phyloP scores from a whole-genome alignment of 164 flowering plant genomes.

The Kalanchoe fedtschenkoi region DNA sequence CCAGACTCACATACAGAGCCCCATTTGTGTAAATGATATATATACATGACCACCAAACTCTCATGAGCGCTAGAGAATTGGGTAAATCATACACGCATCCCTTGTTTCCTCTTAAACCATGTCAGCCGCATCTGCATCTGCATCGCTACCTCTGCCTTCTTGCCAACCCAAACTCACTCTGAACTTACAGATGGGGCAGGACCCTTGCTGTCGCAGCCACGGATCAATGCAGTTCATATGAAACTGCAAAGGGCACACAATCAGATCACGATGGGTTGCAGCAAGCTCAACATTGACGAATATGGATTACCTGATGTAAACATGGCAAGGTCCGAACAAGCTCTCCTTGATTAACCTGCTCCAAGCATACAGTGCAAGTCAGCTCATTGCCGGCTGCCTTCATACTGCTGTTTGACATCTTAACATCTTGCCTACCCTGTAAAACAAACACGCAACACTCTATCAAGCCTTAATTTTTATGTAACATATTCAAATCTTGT shows the following conservation, averaged over 20 bases:
- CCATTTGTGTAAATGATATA: not conserved
- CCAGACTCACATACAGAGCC: not conserved
- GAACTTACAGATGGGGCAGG: slow-evolving; percentile 63
- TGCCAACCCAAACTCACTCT: slow-evolving; percentile 40
- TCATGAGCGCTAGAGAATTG: not conserved
- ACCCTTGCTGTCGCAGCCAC: slow-evolving; percentile 64
- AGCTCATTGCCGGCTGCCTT: slow-evolving; percentile 51
- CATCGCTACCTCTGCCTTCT: slow-evolving; percentile 25
- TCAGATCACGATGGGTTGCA: not conserved
- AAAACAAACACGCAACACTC: not conserved
- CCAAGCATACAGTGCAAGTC: slow-evolving; percentile 85
- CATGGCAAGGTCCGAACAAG: slow-evolving; percentile 82
- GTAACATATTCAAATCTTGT: not conserved
- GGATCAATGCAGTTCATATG: slow-evolving; percentile 63
- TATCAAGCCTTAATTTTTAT: not conserved
- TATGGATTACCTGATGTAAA: slow-evolving; percentile 60
- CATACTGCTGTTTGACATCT: slow-evolving; percentile 22
- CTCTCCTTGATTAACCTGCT: slow-evolving; percentile 74
- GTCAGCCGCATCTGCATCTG: slow-evolving; percentile 27
- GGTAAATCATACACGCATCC: not conserved
- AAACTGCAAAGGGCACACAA: slow-evolving; percentile 29
- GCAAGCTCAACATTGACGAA: not conserved
- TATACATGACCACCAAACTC: not conserved
- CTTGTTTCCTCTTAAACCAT: slow-evolving; percentile 24
- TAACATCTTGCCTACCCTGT: slow-evolving; percentile 47